Percentiles rank a stretch among this genome's conserved stretches.
These are phyloP conservation scores for Boletus tylopilopsis DNA, from an alignment of 768 basidiomycete species.

Conservation along the genomic window DNA sequence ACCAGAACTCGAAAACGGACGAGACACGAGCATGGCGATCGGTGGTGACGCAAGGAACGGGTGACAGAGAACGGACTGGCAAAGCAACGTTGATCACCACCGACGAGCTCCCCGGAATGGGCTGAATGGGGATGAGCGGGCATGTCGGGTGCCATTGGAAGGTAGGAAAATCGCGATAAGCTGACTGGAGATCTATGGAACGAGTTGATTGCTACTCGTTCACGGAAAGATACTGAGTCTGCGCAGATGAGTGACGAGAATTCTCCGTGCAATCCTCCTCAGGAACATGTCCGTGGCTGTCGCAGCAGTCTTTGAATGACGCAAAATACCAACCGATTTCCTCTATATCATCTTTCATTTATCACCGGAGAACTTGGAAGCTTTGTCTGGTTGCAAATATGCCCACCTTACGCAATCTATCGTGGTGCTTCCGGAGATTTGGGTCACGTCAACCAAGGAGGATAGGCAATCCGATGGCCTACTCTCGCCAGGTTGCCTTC, in stretches of 20 bases:
- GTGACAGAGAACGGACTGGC: constrained; percentile 16
- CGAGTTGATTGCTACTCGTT: constrained; percentile 12
- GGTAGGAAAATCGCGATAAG: background rate
- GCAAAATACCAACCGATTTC: constrained; percentile 6
- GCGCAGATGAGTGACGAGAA: background rate
- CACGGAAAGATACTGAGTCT: constrained; percentile 9
- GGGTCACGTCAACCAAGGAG: background rate
- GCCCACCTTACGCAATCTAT: constrained; percentile 22
- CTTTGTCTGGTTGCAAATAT: constrained; percentile 14
- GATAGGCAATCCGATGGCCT: constrained; percentile 13
- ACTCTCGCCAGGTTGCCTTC: constrained; percentile 3
- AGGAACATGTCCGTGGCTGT: constrained; percentile 18
- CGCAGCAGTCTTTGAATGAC: constrained; percentile 17
- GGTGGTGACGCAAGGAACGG: constrained; percentile 5
- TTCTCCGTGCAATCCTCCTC: constrained; percentile 26
- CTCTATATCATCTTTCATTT: constrained; percentile 24
- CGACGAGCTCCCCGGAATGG: background rate
- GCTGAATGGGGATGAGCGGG: background rate
- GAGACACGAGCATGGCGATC: constrained; percentile 6
- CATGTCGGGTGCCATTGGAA: background rate
- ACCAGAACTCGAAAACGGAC: constrained; percentile 1
- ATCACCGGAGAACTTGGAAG: constrained; percentile 19
- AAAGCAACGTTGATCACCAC: constrained; percentile 7
- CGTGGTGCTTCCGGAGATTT: constrained; percentile 4
- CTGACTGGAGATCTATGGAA: background rate